Conservation (phyloP, 352 stramenopile genomes). For the Globisporangium lucens region DNA sequence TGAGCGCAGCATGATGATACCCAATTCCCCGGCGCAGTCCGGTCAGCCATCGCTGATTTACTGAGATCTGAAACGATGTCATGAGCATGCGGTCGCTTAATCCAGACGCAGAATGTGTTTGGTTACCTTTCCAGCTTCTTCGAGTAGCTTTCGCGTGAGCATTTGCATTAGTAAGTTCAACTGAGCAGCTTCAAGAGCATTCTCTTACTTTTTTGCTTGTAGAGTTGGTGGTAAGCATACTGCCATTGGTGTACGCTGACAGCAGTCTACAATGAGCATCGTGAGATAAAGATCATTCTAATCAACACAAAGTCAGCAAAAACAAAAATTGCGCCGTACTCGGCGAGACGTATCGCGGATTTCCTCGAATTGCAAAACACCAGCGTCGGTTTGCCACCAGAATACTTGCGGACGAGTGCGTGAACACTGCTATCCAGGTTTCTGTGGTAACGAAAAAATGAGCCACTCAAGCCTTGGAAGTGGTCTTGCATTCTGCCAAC, state of each 20-base stretch:
- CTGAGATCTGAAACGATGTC: conserved; percentile 10
- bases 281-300: neutral
- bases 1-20: conserved; percentile 39
- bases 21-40: conserved; percentile 22
- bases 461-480: neutral
- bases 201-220: conserved; percentile 11
- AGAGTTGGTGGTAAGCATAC: neutral
- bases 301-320: neutral
- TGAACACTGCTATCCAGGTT: conserved; percentile 47
- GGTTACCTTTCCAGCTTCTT: conserved; percentile 9
- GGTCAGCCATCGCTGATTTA: conserved; percentile 12
- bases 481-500: neutral
- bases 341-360: conserved; percentile 27
- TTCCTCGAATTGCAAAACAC: conserved; percentile 54
- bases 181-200: neutral
- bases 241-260: neutral
- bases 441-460: conserved; percentile 4
- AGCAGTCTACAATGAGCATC: neutral
- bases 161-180: neutral
- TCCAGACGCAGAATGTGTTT: neutral
- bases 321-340: conserved; percentile 8
- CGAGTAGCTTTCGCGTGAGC: conserved; percentile 6
- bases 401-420: conserved; percentile 40
- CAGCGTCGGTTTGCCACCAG: conserved; percentile 42
- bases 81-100: neutral